A percentile compares a stretch with the other conserved stretches of the same genome.
These are phyloP conservation scores for Rhinocladiella similis DNA, from an alignment of 2,329 filamentous ascomycete genomes.

Conservation along the genomic window DNA sequence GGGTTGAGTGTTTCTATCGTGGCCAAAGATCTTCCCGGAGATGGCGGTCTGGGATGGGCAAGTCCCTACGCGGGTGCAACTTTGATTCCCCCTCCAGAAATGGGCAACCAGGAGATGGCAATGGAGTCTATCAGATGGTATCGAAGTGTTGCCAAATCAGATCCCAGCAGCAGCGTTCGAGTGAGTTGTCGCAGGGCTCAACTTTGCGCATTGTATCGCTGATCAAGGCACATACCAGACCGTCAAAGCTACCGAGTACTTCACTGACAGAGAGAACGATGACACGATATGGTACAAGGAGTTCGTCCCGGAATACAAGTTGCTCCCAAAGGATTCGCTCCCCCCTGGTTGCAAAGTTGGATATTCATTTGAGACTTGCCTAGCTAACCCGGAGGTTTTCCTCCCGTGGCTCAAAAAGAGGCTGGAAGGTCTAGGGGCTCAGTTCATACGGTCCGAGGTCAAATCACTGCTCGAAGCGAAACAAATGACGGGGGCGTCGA, in stretches of 20 bases:
- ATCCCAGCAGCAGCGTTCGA: constrained; percentile 2
- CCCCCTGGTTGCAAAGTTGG: constrained; percentile 3
- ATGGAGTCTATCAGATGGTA: constrained; percentile 2
- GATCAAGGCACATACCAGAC: neutral
- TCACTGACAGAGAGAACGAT: constrained; percentile 4
- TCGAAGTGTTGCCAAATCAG: neutral
- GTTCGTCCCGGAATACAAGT: neutral
- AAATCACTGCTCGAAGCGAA: neutral
- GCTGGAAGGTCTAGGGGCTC: neutral
- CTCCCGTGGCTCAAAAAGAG: constrained; percentile 4
- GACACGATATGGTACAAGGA: constrained; percentile 9
- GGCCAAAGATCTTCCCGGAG: constrained; percentile 1
- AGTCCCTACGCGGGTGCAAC: constrained; percentile 2
- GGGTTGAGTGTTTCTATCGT: neutral
- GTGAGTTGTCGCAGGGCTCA: neutral
- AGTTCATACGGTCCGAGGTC: neutral
- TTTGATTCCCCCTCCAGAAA: constrained; percentile 3
- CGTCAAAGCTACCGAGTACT: constrained; percentile 1
- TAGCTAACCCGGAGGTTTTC: constrained; percentile 5
- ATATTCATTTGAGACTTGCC: constrained; percentile 14
- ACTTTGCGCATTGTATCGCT: neutral
- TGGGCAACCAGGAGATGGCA: constrained; percentile 2
- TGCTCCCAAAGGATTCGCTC: neutral
- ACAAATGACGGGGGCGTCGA: neutral
- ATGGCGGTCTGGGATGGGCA: constrained; percentile 2